Conservation (phyloP, 2,329 filamentous ascomycete genomes). For the Dactylellina parvicollis region DNA sequence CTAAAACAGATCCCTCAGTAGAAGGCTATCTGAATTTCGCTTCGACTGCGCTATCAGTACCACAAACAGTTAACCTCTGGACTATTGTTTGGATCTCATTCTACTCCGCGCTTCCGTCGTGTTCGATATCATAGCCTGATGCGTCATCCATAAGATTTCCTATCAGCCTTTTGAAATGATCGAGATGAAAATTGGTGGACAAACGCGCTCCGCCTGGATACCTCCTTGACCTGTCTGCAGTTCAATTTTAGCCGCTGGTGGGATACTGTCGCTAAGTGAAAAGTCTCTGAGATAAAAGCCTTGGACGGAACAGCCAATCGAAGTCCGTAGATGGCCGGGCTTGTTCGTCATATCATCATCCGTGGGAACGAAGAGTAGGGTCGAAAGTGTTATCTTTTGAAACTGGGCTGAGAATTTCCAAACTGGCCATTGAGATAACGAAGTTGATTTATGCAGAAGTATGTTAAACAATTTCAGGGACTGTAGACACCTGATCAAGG, state of each 20-base stretch:
- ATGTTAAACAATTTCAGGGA: background rate
- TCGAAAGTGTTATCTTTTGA: background rate
- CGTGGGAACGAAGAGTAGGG: background rate
- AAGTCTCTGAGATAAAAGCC: background rate
- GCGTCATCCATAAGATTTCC: too few species aligned
- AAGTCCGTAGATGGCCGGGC: background rate
- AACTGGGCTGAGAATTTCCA: background rate
- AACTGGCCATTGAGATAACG: background rate
- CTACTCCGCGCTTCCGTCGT: too few species aligned
- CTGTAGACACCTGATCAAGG: conserved; percentile 16
- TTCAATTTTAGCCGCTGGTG: background rate
- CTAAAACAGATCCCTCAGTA: too few species aligned
- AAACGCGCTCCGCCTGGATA: background rate
- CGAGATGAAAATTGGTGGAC: background rate
- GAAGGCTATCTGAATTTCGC: too few species aligned
- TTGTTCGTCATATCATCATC: background rate
- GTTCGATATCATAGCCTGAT: too few species aligned
- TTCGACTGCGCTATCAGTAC: too few species aligned
- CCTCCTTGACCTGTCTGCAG: background rate
- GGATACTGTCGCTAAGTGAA: background rate
- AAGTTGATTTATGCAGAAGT: background rate
- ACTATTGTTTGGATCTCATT: too few species aligned
- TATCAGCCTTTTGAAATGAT: background rate
- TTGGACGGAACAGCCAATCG: background rate
- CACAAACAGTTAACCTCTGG: too few species aligned